Percentiles rank a stretch among this genome's conserved stretches.
phyloP scores from a whole-genome alignment of 148 eudicot genomes.

The Cornus suecica region DNA sequence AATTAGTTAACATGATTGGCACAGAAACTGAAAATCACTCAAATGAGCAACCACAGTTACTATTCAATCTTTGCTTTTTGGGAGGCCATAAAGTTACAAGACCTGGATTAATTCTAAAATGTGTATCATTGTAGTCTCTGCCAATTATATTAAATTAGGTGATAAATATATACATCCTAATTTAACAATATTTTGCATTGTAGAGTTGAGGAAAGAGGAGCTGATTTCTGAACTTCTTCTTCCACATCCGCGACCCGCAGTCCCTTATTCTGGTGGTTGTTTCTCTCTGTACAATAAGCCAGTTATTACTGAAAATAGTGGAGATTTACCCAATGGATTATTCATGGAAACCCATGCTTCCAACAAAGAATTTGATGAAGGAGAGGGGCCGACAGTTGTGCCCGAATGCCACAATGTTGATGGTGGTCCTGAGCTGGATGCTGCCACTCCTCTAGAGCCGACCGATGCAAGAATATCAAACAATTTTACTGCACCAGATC shows the following conservation, averaged over 20 bases:
- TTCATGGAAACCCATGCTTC: constrained; percentile 31
- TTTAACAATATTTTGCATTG: constrained; percentile 9
- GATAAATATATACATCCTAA: not conserved
- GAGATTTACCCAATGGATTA: constrained; percentile 23
- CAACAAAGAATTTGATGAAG: constrained; percentile 29
- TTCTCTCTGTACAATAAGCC: constrained; percentile 32
- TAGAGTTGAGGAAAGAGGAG: constrained; percentile 76
- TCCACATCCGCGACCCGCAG: constrained; percentile 44
- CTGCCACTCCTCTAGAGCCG: constrained; percentile 54
- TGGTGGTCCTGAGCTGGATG: constrained; percentile 28
- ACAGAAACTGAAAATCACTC: not conserved
- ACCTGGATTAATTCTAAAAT: not conserved
- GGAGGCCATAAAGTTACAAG: not conserved
- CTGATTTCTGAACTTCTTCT: constrained; percentile 64
- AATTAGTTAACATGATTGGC: not conserved
- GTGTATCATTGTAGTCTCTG: not conserved
- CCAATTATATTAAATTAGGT: not conserved
- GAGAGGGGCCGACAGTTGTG: constrained; percentile 26
- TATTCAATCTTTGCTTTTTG: not conserved
- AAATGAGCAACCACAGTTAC: not conserved
- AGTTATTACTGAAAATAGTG: constrained; percentile 26
- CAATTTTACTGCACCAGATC: constrained; percentile 38
- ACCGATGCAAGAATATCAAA: constrained; percentile 28
- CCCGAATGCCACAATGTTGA: constrained; percentile 22
- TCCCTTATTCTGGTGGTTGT: constrained; percentile 28